phyloP scores from a whole-genome alignment of 805 yeast species.

The Ogataea methylovora region DNA sequence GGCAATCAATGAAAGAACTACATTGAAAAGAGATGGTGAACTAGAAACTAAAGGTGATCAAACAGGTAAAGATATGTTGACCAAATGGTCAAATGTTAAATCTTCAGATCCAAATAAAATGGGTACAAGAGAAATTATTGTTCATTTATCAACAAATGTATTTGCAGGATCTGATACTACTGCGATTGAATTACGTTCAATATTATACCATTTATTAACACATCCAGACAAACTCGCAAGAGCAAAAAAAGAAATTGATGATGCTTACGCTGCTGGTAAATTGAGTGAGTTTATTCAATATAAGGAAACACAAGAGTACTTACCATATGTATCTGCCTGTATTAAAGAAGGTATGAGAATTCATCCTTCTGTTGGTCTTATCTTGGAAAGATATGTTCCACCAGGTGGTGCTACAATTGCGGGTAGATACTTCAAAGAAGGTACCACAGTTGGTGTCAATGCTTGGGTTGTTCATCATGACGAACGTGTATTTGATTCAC shows the following conservation, averaged over 20 bases:
- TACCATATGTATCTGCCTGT: slow-evolving; percentile 32
- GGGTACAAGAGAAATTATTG: slow-evolving; percentile 11
- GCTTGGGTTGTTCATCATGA: slow-evolving; percentile 36
- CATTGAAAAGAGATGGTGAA: slow-evolving; percentile 10
- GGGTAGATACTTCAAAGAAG: slow-evolving; percentile 22
- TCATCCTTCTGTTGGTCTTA: slow-evolving; percentile 10
- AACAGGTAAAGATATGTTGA: slow-evolving; percentile 10
- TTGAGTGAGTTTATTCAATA: slow-evolving; percentile 20
- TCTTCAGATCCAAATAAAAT: slow-evolving; percentile 10
- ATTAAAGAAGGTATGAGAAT: slow-evolving; percentile 27
- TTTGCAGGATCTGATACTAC: too few relatives aligned
- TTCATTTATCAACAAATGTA: slow-evolving; percentile 23
- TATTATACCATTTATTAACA: too few relatives aligned
- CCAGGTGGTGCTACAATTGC: slow-evolving; percentile 8
- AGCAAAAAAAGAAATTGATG: slow-evolving; percentile 26
- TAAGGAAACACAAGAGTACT: slow-evolving; percentile 26
- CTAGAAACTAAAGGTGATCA: slow-evolving; percentile 8
- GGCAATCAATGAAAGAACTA: slow-evolving; percentile 9
- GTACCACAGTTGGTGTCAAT: slow-evolving; percentile 32
- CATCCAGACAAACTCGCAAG: too few relatives aligned
- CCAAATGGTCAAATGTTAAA: slow-evolving; percentile 12
- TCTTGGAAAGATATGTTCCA: slow-evolving; percentile 11
- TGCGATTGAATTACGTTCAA: too few relatives aligned
- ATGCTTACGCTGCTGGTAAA: slow-evolving; percentile 16
- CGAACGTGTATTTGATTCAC: slow-evolving; percentile 28